A percentile compares a stretch with the other conserved stretches of the same genome.
phyloP scores from a whole-genome alignment of 495 filamentous ascomycete genomes.

The Penicillium samsonianum region DNA sequence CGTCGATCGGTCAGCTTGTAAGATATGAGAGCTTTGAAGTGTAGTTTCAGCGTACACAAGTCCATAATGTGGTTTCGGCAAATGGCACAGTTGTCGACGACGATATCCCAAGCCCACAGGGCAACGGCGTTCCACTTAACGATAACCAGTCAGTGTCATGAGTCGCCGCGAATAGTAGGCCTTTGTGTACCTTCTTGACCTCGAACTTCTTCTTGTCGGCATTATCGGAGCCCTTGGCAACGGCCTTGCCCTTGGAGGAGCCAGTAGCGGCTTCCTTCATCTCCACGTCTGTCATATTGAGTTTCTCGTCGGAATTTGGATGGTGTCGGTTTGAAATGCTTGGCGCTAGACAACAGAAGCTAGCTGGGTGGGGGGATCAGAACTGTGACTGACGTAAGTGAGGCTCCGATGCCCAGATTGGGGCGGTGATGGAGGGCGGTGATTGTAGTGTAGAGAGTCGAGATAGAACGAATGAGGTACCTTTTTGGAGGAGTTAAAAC shows the following conservation, averaged over 20 bases:
- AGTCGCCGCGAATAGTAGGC: background rate
- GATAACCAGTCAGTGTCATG: conserved; percentile 11
- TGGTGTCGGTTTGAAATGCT: background rate
- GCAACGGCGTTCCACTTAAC: conserved; percentile 97
- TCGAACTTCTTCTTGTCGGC: conserved; percentile 91
- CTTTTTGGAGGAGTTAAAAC: background rate
- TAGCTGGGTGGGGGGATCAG: conserved; percentile 7
- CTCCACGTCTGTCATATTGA: conserved; percentile 89
- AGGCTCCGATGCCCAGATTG: conserved; percentile 5
- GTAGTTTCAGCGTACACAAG: conserved; percentile 62
- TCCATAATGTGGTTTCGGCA: conserved; percentile 99
- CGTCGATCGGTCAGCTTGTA: conserved; percentile 5
- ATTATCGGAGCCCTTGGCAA: conserved; percentile 56
- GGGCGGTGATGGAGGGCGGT: conserved; percentile 1
- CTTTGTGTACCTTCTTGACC: conserved; percentile 82
- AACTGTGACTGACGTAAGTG: conserved; percentile 15
- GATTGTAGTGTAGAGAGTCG: background rate
- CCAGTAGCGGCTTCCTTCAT: conserved; percentile 80
- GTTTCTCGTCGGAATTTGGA: conserved; percentile 1
- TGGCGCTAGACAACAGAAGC: conserved; percentile 9
- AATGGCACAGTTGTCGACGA: conserved; percentile 99
- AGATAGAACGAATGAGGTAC: background rate
- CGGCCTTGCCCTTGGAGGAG: conserved; percentile 60
- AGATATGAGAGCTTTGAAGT: background rate
- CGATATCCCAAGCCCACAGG: conserved; percentile 99